Conservation (phyloP, 2,329 filamentous ascomycete species). For the Aureobasidium lini region DNA sequence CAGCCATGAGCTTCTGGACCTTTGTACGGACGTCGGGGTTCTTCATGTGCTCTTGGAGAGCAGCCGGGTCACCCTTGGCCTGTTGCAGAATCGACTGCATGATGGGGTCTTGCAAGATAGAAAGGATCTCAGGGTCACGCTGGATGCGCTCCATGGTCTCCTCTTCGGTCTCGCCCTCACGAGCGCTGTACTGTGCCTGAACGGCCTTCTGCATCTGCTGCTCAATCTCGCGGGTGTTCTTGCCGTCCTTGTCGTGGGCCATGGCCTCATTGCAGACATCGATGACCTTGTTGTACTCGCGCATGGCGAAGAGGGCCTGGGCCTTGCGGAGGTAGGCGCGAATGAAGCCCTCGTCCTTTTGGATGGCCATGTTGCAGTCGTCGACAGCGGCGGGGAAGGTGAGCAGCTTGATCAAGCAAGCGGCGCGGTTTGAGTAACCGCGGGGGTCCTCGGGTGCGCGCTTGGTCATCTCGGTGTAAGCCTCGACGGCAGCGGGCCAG, state of each 20-base stretch:
- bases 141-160: constrained; percentile 87
- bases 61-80: constrained; percentile 85
- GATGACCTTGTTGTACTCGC: constrained; percentile 91
- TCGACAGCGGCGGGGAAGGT: constrained; percentile 89
- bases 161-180: constrained; percentile 85
- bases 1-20: constrained; percentile 90
- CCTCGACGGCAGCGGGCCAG: constrained; percentile 89
- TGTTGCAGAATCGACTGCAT: constrained; percentile 98
- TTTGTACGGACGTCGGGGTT: constrained; percentile 79
- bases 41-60: constrained; percentile 94
- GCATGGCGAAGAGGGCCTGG: constrained; percentile 93
- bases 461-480: constrained; percentile 96
- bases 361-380: constrained; percentile 87
- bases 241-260: constrained; percentile 67
- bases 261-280: constrained; percentile 80
- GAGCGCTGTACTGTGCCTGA: constrained; percentile 78
- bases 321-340: constrained; percentile 95
- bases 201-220: constrained; percentile 90
- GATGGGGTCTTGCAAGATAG: constrained; percentile 60
- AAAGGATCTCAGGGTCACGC: constrained; percentile 64
- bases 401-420: constrained; percentile 93
- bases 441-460: constrained; percentile 86
- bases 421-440: constrained; percentile 94
- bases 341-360: constrained; percentile 86
- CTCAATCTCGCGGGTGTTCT: constrained; percentile 86